These are phyloP conservation scores for Puccinia brachypodii DNA, from an alignment of 1,284 basidiomycete genomes.

Conservation along the genomic window DNA sequence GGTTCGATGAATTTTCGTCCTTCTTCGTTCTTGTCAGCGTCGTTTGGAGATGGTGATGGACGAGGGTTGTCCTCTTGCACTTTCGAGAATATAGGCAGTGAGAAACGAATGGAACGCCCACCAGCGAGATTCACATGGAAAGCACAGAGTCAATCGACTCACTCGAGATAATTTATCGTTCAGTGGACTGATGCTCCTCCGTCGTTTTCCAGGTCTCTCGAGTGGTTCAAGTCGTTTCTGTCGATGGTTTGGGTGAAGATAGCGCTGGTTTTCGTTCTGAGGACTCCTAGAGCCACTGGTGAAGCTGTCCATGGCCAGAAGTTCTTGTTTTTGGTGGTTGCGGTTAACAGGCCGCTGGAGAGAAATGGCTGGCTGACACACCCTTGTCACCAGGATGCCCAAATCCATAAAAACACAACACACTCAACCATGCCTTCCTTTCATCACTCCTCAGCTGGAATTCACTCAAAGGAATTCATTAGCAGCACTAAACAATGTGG, in stretches of 20 bases:
- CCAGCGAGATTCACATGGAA: no score
- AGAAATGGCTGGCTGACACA: no score
- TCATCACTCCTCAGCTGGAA: no score
- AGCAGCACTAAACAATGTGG: no score
- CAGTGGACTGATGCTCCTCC: constrained; percentile 9
- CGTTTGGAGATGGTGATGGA: neutral
- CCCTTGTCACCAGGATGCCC: no score
- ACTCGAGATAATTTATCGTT: constrained; percentile 13
- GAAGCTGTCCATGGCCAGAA: constrained; percentile 15
- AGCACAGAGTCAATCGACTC: neutral
- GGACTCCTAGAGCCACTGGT: neutral
- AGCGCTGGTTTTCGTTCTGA: neutral
- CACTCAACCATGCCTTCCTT: no score
- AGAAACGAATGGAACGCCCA: neutral
- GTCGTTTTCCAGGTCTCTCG: neutral
- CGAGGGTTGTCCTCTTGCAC: constrained; percentile 3
- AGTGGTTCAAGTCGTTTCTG: neutral
- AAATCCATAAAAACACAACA: no score
- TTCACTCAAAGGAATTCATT: no score
- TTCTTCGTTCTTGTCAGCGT: neutral
- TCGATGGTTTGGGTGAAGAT: neutral
- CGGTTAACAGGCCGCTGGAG: no score
- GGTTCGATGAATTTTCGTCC: neutral
- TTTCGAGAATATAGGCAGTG: neutral
- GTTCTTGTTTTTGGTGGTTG: no score